Evolutionary conservation across 1,284 basidiomycete species (phyloP).

Genomic region (Rhizoctonia solani): DNA sequence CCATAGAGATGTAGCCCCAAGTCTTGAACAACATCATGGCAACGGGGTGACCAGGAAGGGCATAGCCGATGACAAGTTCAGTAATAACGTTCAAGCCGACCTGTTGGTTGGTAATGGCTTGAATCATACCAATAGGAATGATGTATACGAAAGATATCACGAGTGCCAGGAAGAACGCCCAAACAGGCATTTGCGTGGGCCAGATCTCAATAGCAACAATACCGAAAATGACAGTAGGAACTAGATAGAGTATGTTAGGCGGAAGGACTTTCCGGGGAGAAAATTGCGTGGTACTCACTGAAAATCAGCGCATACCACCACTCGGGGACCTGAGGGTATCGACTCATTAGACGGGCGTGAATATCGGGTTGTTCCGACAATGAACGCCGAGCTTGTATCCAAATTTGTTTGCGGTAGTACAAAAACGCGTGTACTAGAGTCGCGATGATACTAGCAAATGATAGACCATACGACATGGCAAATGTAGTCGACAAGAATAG

Average conservation of each 20-base stretch:
- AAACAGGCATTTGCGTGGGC: slow-evolving; percentile 67
- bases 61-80: slow-evolving; percentile 57
- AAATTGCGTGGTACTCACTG: too few relatives aligned
- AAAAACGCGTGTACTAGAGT: slow-evolving; percentile 76
- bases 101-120: slow-evolving; percentile 48
- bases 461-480: slow-evolving; percentile 67
- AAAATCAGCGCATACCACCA: too few relatives aligned
- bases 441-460: slow-evolving; percentile 69
- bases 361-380: slow-evolving; percentile 77
- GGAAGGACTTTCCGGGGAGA: slow-evolving; percentile 49
- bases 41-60: slow-evolving; percentile 57
- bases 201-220: slow-evolving; percentile 71
- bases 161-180: slow-evolving; percentile 50
- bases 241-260: slow-evolving; percentile 38
- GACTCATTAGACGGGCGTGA: slow-evolving; percentile 77
- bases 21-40: slow-evolving; percentile 69
- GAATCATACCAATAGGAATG: too few relatives aligned
- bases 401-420: slow-evolving; percentile 75
- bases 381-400: slow-evolving; percentile 59
- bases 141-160: slow-evolving; percentile 46
- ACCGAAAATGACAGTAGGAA: slow-evolving; percentile 50
- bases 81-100: slow-evolving; percentile 51
- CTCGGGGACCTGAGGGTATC: slow-evolving; percentile 78
- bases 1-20: slow-evolving; percentile 57
- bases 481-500: slow-evolving; percentile 77